These are phyloP conservation scores for Serendipita sp. DNA, from an alignment of 768 basidiomycete genomes.

Conservation along the genomic window DNA sequence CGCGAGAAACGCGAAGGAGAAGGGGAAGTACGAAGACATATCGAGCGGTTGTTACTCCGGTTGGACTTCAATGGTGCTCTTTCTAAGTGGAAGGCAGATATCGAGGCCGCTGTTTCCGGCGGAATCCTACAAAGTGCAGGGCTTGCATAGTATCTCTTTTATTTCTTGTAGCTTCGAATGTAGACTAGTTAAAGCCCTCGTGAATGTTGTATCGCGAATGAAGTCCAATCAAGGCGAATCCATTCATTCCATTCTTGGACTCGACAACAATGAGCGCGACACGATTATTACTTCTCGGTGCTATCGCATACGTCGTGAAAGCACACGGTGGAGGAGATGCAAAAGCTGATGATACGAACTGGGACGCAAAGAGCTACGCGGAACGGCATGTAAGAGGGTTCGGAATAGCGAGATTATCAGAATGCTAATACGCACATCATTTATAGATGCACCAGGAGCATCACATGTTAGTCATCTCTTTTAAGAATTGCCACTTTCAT, in stretches of 20 bases:
- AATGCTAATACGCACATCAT: not conserved
- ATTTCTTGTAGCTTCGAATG: too few species aligned
- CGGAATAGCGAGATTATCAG: not conserved
- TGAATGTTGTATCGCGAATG: too few species aligned
- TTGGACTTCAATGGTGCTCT: conserved; percentile 75
- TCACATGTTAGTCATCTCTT: not conserved
- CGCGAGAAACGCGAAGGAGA: conserved; percentile 29
- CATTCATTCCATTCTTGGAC: not conserved
- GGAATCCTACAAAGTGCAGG: not conserved
- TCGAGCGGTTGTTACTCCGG: conserved; percentile 66
- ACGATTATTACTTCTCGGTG: not conserved
- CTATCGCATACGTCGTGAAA: not conserved
- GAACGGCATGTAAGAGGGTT: not conserved
- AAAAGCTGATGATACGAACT: not conserved
- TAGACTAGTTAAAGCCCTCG: too few species aligned
- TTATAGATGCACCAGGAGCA: not conserved
- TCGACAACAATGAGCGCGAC: not conserved
- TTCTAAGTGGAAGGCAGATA: conserved; percentile 22
- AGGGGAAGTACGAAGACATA: conserved; percentile 57
- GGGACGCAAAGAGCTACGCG: conserved; percentile 4
- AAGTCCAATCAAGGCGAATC: too few species aligned
- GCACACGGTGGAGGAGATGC: not conserved
- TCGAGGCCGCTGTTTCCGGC: not conserved
- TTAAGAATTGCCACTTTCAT: not conserved
- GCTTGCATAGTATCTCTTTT: not conserved